Base-by-base conservation (phyloP, 306 rosid genomes). In the Alnus glutinosa region DNA sequence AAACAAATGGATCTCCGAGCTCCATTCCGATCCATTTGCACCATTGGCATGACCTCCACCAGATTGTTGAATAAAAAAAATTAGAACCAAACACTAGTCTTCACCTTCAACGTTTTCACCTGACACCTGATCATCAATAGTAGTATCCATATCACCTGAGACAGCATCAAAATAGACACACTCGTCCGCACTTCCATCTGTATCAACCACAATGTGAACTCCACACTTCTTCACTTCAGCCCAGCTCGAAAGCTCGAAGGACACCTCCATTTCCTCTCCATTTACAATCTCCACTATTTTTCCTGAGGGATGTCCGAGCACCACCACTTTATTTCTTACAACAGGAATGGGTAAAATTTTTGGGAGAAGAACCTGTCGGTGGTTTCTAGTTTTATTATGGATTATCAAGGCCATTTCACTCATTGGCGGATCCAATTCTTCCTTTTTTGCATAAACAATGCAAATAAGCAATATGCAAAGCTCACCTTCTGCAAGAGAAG, bases 241-340 rank as follows among this genome's bases (percentile, higher is more conserved):
- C 10, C 5, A 18, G 28, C 9, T n/a, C n/a, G 3, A 6, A 57
- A 57, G 32, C 16, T 57, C 32, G 10, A 57, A 18, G 62, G 62
- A 57, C 62, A n/a, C 62, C 32, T 57, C 11, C 3, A 57, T n/a
- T 57, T 57, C 62, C 62, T 57, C 62, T 57, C 62, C 62, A 57
- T 9, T 57, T 57, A 5, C 30, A 6, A 57, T 57, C 62, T 57
- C 1, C 62, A 57, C 3, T 57, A 7, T 3, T 54, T 15, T 16
- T 54, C 15, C 58, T 1, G 58, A 7, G 15, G 18, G 3, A 23
- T 23, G 28, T 4, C 23, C 58, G 7, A 4, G 23, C 58, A 54
- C n/a, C 6, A 12, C 6, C 19, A 54, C 23, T 54, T 54, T 7
- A 19, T 57, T 57, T n/a, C 62, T n/a, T 57, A 57, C 10, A 7